phyloP scores from a whole-genome alignment of 345 rosid genomes.

The Acer campestre region DNA sequence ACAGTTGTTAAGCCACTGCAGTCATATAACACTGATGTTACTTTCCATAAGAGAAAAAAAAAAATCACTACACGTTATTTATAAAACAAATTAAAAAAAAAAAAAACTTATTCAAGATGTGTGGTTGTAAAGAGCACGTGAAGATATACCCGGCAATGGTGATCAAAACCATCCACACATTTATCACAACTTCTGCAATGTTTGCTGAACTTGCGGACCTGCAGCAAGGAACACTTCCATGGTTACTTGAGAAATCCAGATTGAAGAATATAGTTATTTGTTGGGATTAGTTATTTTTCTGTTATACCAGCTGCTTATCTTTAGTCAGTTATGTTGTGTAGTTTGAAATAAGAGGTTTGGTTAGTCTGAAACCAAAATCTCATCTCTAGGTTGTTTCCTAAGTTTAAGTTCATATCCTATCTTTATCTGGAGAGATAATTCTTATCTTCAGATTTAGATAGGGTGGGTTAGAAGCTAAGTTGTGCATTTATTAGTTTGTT shows the following conservation, averaged over 20 bases:
- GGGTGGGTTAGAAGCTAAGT: too few relatives aligned
- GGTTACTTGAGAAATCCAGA: conserved; percentile 16
- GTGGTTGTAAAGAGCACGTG: conserved; percentile 14
- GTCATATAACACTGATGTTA: conserved; percentile 33
- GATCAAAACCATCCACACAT: conserved; percentile 98
- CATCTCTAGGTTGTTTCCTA: too few relatives aligned
- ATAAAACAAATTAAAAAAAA: conserved; percentile 7
- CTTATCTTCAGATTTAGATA: too few relatives aligned
- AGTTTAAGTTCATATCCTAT: too few relatives aligned
- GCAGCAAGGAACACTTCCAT: conserved; percentile 28
- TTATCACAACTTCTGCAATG: conserved; percentile 97
- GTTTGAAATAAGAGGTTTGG: too few relatives aligned
- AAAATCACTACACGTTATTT: neutral
- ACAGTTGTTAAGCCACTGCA: conserved; percentile 99
- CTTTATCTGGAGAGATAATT: too few relatives aligned
- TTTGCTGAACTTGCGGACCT: conserved; percentile 96
- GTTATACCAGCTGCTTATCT: too few relatives aligned
- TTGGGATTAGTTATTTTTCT: too few relatives aligned
- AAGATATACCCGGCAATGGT: conserved; percentile 86
- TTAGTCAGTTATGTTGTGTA: too few relatives aligned
- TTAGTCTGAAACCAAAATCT: too few relatives aligned
- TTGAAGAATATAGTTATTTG: neutral
- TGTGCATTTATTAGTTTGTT: too few relatives aligned
- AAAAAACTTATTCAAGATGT: conserved; percentile 16
- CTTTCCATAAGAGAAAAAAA: neutral